These are phyloP conservation scores for Exophiala dermatitidis DNA, from an alignment of 2,329 filamentous ascomycete genomes.

Conservation along the genomic window DNA sequence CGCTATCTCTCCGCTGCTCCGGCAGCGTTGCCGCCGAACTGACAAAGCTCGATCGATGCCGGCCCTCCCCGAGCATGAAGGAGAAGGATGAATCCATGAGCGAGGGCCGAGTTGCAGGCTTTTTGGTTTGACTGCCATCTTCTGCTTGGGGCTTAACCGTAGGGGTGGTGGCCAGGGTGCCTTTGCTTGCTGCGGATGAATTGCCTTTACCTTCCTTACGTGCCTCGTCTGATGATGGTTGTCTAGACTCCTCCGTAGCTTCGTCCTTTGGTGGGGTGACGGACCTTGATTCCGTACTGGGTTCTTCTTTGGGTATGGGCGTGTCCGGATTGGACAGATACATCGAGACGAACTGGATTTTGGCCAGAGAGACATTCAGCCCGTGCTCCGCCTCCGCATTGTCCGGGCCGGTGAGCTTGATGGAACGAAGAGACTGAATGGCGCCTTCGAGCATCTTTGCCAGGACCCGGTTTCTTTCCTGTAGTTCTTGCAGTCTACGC, in stretches of 20 bases:
- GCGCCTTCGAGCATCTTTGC: conserved; percentile 38
- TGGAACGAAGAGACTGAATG: conserved; percentile 35
- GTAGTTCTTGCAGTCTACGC: conserved; percentile 32
- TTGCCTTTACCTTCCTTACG: background rate
- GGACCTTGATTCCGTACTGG: background rate
- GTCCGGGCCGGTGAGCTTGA: conserved; percentile 29
- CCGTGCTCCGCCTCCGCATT: conserved; percentile 25
- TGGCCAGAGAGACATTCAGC: conserved; percentile 35
- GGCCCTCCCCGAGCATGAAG: conserved; percentile 44
- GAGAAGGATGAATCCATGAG: conserved; percentile 43
- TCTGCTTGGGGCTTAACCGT: background rate
- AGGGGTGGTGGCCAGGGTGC: background rate
- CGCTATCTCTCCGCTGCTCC: conserved; percentile 37
- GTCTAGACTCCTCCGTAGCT: background rate
- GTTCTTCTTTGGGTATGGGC: conserved; percentile 24
- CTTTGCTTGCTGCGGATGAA: background rate
- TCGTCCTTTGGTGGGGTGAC: background rate
- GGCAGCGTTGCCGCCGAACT: conserved; percentile 40
- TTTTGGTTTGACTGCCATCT: background rate
- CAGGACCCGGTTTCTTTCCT: conserved; percentile 38
- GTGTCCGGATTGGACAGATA: conserved; percentile 38
- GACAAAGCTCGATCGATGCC: conserved; percentile 41
- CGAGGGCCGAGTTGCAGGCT: conserved; percentile 33
- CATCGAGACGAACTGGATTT: conserved; percentile 38
- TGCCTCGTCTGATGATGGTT: background rate